Base-by-base conservation (phyloP, 495 filamentous ascomycete species). In the Hyaloscypha finlandica region DNA sequence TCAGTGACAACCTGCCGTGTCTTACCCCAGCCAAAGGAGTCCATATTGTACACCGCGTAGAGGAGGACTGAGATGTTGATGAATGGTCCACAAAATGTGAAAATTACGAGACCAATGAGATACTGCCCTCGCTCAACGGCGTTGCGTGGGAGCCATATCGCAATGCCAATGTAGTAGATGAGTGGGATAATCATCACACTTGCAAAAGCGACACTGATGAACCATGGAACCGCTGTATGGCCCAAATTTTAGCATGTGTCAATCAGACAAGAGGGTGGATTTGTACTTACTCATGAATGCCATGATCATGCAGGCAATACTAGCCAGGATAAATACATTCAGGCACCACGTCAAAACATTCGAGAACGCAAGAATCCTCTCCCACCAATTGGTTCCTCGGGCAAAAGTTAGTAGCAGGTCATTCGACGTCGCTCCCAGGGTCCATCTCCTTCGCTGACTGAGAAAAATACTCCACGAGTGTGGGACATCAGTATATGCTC, bases 11-110 rank as follows among this genome's bases (percentile, higher is more conserved):
- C 42, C 42, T 48, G 11, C n/a, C 55, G 22, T n/a, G 74, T 76
- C 68, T 76, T 76, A 12, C 74, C 74, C 74, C 74, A 76, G 39
- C 66, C 68, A 68, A 76, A 76, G 33, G 71, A 66, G 63, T 76
- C 74, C 65, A 72, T 68, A 53, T 74, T 70, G 9, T 67, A 14
- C 39, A 71, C 65, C 0, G 74, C 68, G 45, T 74, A 76, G 2
- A 74, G 1, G 16, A 74, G 71, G 3, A 76, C 72, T 25, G 70
- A 51, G 19, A 76, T 73, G 45, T 76, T 76, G 62, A 76, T 64
- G 51, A 76, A 75, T 4, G 73, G 70, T 3, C 71, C 71, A 45
- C 56, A 48, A 25, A 64, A 64, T 16, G 69, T 62, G n/a, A 12
- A 48, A 12, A 48, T 48, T 11, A 2, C 11, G 42, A 48, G 42